phyloP scores from a whole-genome alignment of 495 filamentous ascomycete genomes.

The Astrothelium macrocarpum region DNA sequence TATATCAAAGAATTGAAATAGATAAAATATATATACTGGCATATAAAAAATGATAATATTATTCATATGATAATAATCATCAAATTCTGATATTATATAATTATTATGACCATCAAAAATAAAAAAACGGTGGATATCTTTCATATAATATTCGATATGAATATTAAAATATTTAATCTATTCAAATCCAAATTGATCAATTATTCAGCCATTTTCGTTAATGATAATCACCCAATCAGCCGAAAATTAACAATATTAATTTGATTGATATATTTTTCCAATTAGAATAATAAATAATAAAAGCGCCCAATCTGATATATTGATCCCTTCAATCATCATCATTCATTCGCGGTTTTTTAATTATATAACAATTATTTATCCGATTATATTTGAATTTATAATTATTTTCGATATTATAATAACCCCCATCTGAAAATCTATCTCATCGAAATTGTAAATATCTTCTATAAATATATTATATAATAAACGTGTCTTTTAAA shows the following conservation, averaged over 20 bases:
- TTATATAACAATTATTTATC: not conserved
- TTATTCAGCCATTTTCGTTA: conserved; percentile 24
- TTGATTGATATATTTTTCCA: conserved; percentile 16
- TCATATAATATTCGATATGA: conserved; percentile 19
- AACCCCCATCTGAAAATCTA: not conserved
- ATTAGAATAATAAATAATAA: conserved; percentile 23
- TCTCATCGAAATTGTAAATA: not conserved
- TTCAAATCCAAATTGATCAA: conserved; percentile 20
- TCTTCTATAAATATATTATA: not conserved
- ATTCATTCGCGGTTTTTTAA: not conserved
- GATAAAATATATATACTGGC: conserved; percentile 20
- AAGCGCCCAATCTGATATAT: conserved; percentile 16
- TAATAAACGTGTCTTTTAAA: not conserved
- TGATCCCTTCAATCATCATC: conserved; percentile 20
- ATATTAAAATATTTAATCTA: conserved; percentile 22
- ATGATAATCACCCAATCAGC: conserved; percentile 13
- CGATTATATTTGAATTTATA: not conserved
- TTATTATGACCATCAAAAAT: conserved; percentile 30
- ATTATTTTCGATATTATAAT: not conserved
- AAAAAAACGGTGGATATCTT: conserved; percentile 24
- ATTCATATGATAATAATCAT: conserved; percentile 9
- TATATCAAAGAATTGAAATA: conserved; percentile 23
- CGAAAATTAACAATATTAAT: conserved; percentile 20
- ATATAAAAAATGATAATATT: conserved; percentile 19
- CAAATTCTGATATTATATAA: conserved; percentile 23